A percentile compares a stretch with the other conserved stretches of the same genome.
Conservation (phyloP, 139 green algal genomes). For the Chloropicon primus region DNA sequence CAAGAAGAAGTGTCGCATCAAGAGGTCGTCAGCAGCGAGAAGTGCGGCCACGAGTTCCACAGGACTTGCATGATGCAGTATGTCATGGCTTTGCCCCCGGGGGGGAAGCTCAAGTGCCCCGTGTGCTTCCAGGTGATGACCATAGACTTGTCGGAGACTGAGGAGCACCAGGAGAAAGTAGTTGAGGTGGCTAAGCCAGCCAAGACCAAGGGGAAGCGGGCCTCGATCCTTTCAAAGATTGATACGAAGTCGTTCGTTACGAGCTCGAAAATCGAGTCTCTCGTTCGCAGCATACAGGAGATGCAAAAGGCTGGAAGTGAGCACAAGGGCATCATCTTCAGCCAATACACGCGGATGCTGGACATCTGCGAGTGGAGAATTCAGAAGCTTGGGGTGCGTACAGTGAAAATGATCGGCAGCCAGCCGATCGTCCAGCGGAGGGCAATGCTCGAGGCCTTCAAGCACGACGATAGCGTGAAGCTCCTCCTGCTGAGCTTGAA, state of each 20-base stretch:
- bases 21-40: neutral
- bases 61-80: neutral
- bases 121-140: neutral
- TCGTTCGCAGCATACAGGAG: neutral
- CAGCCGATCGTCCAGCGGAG: neutral
- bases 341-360: neutral
- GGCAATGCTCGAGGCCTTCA: neutral
- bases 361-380: neutral
- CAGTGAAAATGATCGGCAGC: neutral
- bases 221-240: neutral
- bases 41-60: neutral
- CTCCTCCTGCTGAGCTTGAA: conserved; percentile 30
- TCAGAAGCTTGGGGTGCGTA: neutral
- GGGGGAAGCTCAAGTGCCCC: neutral
- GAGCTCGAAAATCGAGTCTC: neutral
- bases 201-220: neutral
- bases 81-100: neutral
- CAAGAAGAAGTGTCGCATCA: neutral
- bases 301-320: neutral
- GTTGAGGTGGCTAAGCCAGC: neutral
- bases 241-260: neutral
- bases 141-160: neutral
- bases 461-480: neutral
- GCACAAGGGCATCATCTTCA: neutral
- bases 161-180: neutral